Evolutionary conservation across 257 asterid species (phyloP).

Genomic region (Primulina huaijiensis): DNA sequence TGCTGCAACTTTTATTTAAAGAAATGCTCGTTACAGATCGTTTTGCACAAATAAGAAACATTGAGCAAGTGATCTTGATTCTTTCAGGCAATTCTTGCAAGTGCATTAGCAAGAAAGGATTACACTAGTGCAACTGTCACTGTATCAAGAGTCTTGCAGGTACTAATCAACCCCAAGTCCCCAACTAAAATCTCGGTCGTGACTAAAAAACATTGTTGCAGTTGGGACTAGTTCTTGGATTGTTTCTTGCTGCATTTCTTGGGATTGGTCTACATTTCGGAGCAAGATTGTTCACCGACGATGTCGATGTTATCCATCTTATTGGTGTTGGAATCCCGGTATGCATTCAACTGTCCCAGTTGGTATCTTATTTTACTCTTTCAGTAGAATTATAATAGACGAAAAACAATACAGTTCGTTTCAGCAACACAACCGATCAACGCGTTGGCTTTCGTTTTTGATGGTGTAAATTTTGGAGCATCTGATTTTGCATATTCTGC

Average conservation of each 20-base stretch:
- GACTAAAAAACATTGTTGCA: constrained; percentile 27
- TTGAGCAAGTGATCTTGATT: neutral
- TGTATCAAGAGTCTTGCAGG: constrained; percentile 67
- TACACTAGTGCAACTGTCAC: constrained; percentile 43
- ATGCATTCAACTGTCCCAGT: constrained; percentile 1
- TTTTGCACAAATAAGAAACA: neutral
- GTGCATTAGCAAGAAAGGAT: constrained; percentile 68
- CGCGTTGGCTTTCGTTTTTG: constrained; percentile 70
- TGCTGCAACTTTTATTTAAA: neutral
- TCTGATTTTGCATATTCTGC: constrained; percentile 72
- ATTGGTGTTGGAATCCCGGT: constrained; percentile 71
- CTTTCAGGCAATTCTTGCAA: constrained; percentile 63
- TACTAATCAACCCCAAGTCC: constrained; percentile 6
- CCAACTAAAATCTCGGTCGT: neutral
- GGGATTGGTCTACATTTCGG: constrained; percentile 64
- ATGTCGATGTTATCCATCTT: constrained; percentile 46
- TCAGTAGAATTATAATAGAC: constrained; percentile 1
- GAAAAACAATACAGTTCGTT: constrained; percentile 44
- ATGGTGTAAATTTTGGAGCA: constrained; percentile 72
- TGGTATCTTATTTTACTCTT: neutral
- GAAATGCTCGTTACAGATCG: neutral
- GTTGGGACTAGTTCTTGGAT: constrained; percentile 66
- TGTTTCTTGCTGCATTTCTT: constrained; percentile 46
- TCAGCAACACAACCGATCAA: constrained; percentile 78
- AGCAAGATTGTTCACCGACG: constrained; percentile 59